Evolutionary conservation across 495 filamentous ascomycete species (phyloP), one percentile per base, ranked within the genome.

Genomic region (Sporormia fimetaria): DNA sequence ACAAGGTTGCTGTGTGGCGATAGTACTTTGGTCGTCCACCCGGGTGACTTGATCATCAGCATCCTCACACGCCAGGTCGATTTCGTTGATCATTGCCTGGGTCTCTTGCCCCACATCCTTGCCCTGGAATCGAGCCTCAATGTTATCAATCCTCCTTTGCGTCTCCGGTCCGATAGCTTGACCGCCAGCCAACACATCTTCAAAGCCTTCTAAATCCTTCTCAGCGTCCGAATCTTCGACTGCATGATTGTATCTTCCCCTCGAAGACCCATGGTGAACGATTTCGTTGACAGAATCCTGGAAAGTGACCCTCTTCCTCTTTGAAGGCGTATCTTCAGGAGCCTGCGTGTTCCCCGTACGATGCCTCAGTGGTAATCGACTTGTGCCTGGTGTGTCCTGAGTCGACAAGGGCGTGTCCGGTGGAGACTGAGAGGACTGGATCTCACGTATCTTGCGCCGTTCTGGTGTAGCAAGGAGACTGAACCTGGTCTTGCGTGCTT

Each of bases 371-470:
- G 60, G 59, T 23, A 55, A 52, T 20, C 52, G 31, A 25, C 20
- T 28, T 18, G 31, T 24, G 21, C 22, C 10, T 4, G 35, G 21
- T n/a, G 46, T 39, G 17, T 36, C 44, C 22, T 43, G 46, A 9
- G 42, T 51, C 9, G 62, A 63, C 11, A 62, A 28, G 1, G 58
- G 57, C 4, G 57, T 52, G 6, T 60, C 59, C n/a, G 54, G 40
- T 7, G 62, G 57, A 14, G 62, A 61, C 33, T 65, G 62, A 7
- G 62, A 65, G 6, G 60, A 65, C 10, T 57, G 58, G 18, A 65
- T 55, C 30, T 61, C 59, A 12, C 36, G 49, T 30, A 48, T 30
- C 23, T 47, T 37, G 15, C 32, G 44, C 34, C 21, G 42, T 36
- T 42, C 57, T 31, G 47, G 59, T 43, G 38, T 55, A 46, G 27